These are phyloP conservation scores for Lactarius vividus DNA, from an alignment of 768 basidiomycete species.

Conservation along the genomic window DNA sequence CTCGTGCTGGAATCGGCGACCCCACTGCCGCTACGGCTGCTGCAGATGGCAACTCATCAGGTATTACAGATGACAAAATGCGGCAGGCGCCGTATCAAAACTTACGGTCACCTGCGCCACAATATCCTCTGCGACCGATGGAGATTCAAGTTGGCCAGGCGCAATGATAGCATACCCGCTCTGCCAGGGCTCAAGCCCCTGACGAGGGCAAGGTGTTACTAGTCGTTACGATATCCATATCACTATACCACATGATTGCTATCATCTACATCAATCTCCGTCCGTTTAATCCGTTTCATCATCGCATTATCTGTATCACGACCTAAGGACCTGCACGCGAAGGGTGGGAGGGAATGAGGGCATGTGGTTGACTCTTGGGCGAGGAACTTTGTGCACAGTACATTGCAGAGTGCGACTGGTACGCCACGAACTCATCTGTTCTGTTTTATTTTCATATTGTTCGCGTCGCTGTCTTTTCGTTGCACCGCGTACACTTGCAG, in stretches of 20 bases:
- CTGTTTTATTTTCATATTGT: background rate
- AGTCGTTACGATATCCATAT: slow-evolving; percentile 23
- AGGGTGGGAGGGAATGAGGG: background rate
- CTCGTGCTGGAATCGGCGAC: slow-evolving; percentile 91
- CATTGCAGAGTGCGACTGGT: slow-evolving; percentile 12
- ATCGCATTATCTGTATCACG: slow-evolving; percentile 20
- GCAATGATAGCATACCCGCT: slow-evolving; percentile 25
- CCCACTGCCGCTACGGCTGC: slow-evolving; percentile 73
- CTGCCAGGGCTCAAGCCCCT: background rate
- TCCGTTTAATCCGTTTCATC: slow-evolving; percentile 15
- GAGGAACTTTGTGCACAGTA: background rate
- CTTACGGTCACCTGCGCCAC: slow-evolving; percentile 27
- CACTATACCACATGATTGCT: slow-evolving; percentile 24
- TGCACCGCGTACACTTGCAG: background rate
- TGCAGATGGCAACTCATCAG: slow-evolving; percentile 40
- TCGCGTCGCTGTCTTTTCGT: background rate
- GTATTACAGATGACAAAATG: slow-evolving; percentile 28
- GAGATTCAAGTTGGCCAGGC: slow-evolving; percentile 36
- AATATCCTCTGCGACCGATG: slow-evolving; percentile 30
- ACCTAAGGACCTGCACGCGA: slow-evolving; percentile 6
- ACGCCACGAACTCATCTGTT: background rate
- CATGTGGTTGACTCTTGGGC: background rate
- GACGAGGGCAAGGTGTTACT: slow-evolving; percentile 7
- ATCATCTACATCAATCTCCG: slow-evolving; percentile 25
- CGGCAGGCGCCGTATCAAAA: slow-evolving; percentile 24